Evolutionary conservation across 2,329 filamentous ascomycete genomes (phyloP), one percentile per base, ranked within the genome.

Genomic region (Seiridium unicorne): DNA sequence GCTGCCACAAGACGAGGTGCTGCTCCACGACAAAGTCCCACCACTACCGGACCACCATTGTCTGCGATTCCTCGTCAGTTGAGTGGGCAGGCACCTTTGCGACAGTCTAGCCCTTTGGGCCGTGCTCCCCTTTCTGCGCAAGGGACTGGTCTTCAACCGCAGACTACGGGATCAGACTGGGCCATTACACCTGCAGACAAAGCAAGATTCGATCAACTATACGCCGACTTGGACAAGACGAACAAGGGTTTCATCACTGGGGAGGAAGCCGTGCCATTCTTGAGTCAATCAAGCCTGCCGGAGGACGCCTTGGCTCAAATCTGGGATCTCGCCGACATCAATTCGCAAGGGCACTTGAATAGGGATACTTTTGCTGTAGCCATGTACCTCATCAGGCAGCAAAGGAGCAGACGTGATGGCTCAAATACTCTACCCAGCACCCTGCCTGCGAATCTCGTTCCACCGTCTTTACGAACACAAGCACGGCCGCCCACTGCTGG

Each of bases 311-410:
- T 99, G 57, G 95, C 95, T 36, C 91, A 96, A 68, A 96, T 99
- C 64, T 99, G 95, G 95, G 95, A 99, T 73, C 85, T 99, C 36
- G 90, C 95, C 11, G 95, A 99, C 75, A 92, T 97, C 75, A 92
- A 92, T 70, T 95, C 92, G 6, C 90, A 93, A 66, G 95, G 95
- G 9, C 89, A 90, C 60, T 80, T 99, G 60, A 93, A 84, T 51
- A 87, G 86, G 67, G 95, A 99, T 66, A 93, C 97, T 68, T 99
- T 99, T 72, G 93, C 95, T 0, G 93, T 99, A 51, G 94, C 95
- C 57, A 97, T 99, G 93, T 96, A 96, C 72, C 82, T 99, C 55
- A 97, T 99, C 68, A 87, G 93, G 62, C 91, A 96, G 73, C 93
- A 97, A 73, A 85, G 93, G 58, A 90, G 84, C 64, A 89, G 88